These are phyloP conservation scores for Dendrobium catenatum DNA, from an alignment of 106 monocot genomes.

Conservation along the genomic window DNA sequence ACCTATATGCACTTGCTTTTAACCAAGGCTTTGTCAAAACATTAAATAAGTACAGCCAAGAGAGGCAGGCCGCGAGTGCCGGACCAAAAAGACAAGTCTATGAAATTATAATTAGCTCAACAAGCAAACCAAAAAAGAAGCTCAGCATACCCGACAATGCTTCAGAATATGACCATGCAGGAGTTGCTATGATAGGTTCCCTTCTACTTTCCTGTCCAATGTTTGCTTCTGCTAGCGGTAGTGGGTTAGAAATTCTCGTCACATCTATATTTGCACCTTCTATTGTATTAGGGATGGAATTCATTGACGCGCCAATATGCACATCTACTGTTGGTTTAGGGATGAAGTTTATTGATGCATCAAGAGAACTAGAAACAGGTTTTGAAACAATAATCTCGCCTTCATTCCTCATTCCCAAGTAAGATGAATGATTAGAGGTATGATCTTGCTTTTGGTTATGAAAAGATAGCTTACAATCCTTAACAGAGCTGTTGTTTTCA, in stretches of 20 bases:
- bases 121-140: neutral
- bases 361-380: slow-evolving; percentile 17
- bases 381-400: neutral
- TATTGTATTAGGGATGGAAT: neutral
- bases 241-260: slow-evolving; percentile 18
- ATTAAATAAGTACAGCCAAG: neutral
- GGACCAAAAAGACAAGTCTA: neutral
- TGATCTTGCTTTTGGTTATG: slow-evolving; percentile 21
- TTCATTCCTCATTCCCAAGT: slow-evolving; percentile 9
- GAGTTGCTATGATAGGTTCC: slow-evolving; percentile 30
- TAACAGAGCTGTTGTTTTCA: slow-evolving; percentile 5
- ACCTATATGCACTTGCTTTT: neutral
- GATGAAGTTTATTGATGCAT: slow-evolving; percentile 1
- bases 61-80: neutral
- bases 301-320: slow-evolving; percentile 6
- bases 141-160: slow-evolving; percentile 36
- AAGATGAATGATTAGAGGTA: slow-evolving; percentile 10
- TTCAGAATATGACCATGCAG: slow-evolving; percentile 70
- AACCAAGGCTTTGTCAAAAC: neutral
- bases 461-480: slow-evolving; percentile 11
- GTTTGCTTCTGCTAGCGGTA: slow-evolving; percentile 11
- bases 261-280: slow-evolving; percentile 14
- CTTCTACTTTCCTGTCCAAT: slow-evolving; percentile 47
- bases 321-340: slow-evolving; percentile 3
- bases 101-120: neutral